phyloP scores from a whole-genome alignment of 2,329 filamentous ascomycete species.

The Colletotrichum sp. region DNA sequence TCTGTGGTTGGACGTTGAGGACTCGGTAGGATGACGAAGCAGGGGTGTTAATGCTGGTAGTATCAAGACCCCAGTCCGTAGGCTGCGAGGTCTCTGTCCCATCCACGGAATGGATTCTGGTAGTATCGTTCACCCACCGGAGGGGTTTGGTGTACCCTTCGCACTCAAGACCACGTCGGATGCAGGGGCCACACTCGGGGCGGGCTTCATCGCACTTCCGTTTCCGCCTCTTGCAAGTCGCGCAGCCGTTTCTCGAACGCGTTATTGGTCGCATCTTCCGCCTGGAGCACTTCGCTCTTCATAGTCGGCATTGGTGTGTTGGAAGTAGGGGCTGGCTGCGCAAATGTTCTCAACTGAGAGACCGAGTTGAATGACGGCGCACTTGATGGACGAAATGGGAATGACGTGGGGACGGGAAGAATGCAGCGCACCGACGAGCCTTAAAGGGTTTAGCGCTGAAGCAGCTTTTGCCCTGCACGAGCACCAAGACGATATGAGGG shows the following conservation, averaged over 20 bases:
- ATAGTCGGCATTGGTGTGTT: not conserved
- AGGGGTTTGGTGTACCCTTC: not conserved
- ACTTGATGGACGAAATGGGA: not conserved
- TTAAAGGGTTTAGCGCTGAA: not conserved
- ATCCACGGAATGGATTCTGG: not conserved
- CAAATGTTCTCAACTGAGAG: not conserved
- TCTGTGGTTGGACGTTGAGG: not conserved
- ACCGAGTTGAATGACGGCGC: not conserved
- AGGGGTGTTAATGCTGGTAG: not conserved
- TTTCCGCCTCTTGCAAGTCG: not conserved
- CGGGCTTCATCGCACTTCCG: not conserved
- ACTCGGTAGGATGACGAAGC: not conserved
- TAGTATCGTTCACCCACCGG: not conserved
- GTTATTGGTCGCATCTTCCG: not conserved
- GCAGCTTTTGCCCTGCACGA: not conserved
- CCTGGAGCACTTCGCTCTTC: not conserved
- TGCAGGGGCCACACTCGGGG: not conserved
- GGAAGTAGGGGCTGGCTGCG: not conserved
- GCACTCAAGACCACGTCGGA: not conserved
- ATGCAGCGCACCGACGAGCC: not conserved
- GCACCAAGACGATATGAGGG: not conserved
- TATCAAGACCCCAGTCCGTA: not conserved
- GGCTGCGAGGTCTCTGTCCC: not conserved
- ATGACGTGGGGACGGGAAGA: not conserved
- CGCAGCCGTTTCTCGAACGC: not conserved